Evolutionary conservation across 441 rosid genomes (phyloP).

Genomic region (Populus hybrid): DNA sequence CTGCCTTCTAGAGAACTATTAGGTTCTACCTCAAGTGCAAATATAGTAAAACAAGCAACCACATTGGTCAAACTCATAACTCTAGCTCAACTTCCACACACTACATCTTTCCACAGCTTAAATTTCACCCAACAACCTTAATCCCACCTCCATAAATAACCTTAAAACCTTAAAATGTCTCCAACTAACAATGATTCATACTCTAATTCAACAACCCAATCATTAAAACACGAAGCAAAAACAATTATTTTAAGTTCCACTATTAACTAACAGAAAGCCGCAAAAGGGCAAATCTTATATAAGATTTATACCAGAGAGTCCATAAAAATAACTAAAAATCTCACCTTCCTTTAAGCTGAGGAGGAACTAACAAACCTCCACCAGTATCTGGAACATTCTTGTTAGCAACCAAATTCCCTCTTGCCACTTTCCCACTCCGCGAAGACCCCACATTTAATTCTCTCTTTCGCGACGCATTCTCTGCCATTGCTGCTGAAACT

Average conservation of each 20-base stretch:
- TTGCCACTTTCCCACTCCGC: slow-evolving; percentile 56
- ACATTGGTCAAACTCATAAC: background rate
- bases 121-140: background rate
- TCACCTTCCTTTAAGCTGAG: slow-evolving; percentile 89
- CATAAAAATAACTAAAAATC: slow-evolving; percentile 4
- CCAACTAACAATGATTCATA: background rate
- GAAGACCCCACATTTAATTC: slow-evolving; percentile 41
- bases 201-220: background rate
- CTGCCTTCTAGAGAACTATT: background rate
- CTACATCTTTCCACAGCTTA: background rate
- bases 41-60: background rate
- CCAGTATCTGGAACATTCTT: slow-evolving; percentile 62
- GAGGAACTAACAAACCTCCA: slow-evolving; percentile 67
- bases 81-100: background rate
- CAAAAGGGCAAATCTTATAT: background rate
- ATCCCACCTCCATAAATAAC: background rate
- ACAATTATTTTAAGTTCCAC: background rate
- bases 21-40: background rate
- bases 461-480: slow-evolving; percentile 63
- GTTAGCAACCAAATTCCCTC: slow-evolving; percentile 47
- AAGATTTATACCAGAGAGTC: background rate
- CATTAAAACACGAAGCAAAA: too few species aligned
- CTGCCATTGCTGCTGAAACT: slow-evolving; percentile 80
- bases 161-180: background rate
- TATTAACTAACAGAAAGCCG: background rate